phyloP scores from a whole-genome alignment of 495 filamentous ascomycete genomes.

The Cetradonia linearis region DNA sequence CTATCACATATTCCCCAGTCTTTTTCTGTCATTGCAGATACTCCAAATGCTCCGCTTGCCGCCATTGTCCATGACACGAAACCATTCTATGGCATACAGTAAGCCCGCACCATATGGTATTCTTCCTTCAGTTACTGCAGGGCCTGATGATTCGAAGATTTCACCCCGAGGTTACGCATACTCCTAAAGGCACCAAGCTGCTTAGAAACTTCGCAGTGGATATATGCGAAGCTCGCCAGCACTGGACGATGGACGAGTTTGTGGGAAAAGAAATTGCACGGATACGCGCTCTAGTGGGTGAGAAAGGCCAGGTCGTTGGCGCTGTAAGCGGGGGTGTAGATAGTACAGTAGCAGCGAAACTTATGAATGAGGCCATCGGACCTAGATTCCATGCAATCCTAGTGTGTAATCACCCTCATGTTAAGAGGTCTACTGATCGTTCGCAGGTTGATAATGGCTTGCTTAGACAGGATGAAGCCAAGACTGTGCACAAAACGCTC shows the following conservation, averaged over 20 bases:
- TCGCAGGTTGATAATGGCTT: slow-evolving; percentile 57
- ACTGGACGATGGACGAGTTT: slow-evolving; percentile 80
- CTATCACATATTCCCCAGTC: slow-evolving; percentile 57
- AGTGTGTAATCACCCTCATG: slow-evolving; percentile 30
- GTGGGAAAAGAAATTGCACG: slow-evolving; percentile 64
- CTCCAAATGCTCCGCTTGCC: slow-evolving; percentile 65
- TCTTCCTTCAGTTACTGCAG: neutral
- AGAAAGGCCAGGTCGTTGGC: slow-evolving; percentile 71
- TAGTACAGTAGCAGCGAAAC: slow-evolving; percentile 72
- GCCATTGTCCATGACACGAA: slow-evolving; percentile 67
- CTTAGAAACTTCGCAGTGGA: slow-evolving; percentile 71
- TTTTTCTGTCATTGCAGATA: slow-evolving; percentile 64
- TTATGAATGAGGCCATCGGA: slow-evolving; percentile 61
- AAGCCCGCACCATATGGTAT: neutral
- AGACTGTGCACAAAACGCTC: slow-evolving; percentile 66
- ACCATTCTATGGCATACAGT: slow-evolving; percentile 62
- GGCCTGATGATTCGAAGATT: slow-evolving; percentile 34
- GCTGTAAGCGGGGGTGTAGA: slow-evolving; percentile 89
- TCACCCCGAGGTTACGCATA: slow-evolving; percentile 71
- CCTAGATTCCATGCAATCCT: slow-evolving; percentile 83
- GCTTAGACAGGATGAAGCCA: slow-evolving; percentile 78
- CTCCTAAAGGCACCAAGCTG: slow-evolving; percentile 48
- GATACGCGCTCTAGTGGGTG: slow-evolving; percentile 68
- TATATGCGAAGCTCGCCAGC: slow-evolving; percentile 61
- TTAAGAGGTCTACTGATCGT: neutral